Base-by-base conservation (phyloP, 768 basidiomycete species). In the Mycena latifolia region DNA sequence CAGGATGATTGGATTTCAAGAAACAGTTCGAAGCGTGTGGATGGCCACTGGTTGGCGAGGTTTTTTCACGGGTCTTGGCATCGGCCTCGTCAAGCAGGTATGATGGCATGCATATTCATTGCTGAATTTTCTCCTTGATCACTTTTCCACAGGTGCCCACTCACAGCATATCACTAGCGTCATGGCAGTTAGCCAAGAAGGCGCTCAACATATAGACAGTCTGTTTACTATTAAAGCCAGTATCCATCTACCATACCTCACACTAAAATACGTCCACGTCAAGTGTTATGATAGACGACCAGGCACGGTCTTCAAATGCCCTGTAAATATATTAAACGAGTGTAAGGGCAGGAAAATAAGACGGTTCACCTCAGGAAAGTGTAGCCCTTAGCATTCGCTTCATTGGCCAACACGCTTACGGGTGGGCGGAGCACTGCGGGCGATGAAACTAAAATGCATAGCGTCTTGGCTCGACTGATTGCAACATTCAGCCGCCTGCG, bases 401-500 rank as follows among this genome's bases (percentile, higher is more conserved):
- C 82, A 65, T 83, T 78, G 4, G 80, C 77, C 31, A 87, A 75
- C 5, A 81, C 78, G 48, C 74, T 75, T n/a, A 85, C 78, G 0
- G 82, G 77, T 11, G 85, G 85, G 37, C 79, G 77, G 12, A 86
- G 75, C 5, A 87, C 82, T 35, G 78, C 78, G 1, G 77, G 63
- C 12, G 84, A 85, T 14, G 80, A 78, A 10, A 87, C 77, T 35
- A 86, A 70, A 27, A 86, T 80, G 69, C 85, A 87, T 31, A 87
- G 68, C 8, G 81, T 81, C 74, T 85, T 85, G 28, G 85, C 83
- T 43, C 85, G 81, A 71, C 84, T 85, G 54, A 87, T 86, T 5
- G 84, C 85, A 0, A 87, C 85, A 65, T 87, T 87, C 25, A 87
- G 71, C 9, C 85, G 72, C 50, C 85, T 76, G 18, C 85, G 78